Evolutionary conservation across 2,329 filamentous ascomycete species (phyloP).

Genomic region (Endocalyx cinctus): DNA sequence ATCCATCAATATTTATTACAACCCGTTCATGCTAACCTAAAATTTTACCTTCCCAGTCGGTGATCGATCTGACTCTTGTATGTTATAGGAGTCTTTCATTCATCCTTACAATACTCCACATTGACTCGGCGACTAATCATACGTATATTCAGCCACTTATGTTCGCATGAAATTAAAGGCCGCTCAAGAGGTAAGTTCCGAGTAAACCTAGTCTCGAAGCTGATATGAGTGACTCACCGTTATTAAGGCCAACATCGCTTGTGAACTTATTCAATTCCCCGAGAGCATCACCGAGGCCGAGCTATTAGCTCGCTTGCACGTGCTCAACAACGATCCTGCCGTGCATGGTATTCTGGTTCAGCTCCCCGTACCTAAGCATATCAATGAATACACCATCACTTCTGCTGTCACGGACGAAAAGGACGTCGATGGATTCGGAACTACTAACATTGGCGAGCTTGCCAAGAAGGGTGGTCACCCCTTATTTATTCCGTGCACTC

Average conservation of each 20-base stretch:
- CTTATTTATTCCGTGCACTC: constrained; percentile 90
- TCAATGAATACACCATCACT: constrained; percentile 86
- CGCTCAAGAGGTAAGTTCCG: constrained; percentile 70
- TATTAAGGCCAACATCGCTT: constrained; percentile 78
- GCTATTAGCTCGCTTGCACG: constrained; percentile 74
- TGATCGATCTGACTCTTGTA: constrained; percentile 87
- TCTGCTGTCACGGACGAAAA: constrained; percentile 90
- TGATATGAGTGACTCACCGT: constrained; percentile 12
- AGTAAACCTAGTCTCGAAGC: not conserved
- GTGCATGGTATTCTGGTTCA: constrained; percentile 95
- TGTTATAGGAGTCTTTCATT: no score
- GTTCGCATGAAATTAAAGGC: constrained; percentile 99
- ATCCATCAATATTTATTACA: constrained; percentile 3
- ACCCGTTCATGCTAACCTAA: no score
- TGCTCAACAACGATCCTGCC: constrained; percentile 78
- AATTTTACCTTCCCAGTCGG: constrained; percentile 63
- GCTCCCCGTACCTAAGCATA: constrained; percentile 80
- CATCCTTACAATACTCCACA: no score
- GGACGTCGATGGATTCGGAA: constrained; percentile 96
- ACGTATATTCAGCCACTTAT: constrained; percentile 69
- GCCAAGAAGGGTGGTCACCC: constrained; percentile 91
- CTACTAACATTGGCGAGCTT: constrained; percentile 90
- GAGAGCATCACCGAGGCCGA: constrained; percentile 79
- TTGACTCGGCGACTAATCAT: constrained; percentile 7
- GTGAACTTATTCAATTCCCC: constrained; percentile 78